Evolutionary conservation across 2,329 filamentous ascomycete species (phyloP).

Genomic region (Cladobotryum mycophilum): DNA sequence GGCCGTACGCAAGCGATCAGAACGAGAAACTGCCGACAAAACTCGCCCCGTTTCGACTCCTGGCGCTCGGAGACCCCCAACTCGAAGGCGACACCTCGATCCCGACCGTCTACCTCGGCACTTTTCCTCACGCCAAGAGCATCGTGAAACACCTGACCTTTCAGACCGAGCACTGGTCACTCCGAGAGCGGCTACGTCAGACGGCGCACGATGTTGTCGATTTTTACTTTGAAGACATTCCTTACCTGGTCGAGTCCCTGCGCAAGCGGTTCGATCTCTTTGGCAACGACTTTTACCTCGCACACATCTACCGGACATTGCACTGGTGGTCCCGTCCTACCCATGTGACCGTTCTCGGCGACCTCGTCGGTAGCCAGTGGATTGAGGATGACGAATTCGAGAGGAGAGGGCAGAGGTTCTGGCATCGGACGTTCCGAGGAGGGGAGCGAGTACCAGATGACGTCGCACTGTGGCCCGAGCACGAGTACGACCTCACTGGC

Average conservation of each 20-base stretch:
- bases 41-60: constrained; percentile 72
- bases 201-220: constrained; percentile 54
- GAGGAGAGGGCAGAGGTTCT: constrained; percentile 65
- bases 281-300: constrained; percentile 92
- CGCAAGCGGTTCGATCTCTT: constrained; percentile 82
- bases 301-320: constrained; percentile 81
- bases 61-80: constrained; percentile 86
- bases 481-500: constrained; percentile 45
- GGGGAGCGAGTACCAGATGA: constrained; percentile 57
- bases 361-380: constrained; percentile 94
- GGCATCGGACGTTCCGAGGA: constrained; percentile 71
- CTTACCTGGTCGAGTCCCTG: constrained; percentile 56
- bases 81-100: constrained; percentile 88
- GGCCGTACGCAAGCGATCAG: constrained; percentile 25
- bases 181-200: constrained; percentile 47
- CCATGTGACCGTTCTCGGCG: constrained; percentile 82
- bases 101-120: constrained; percentile 47
- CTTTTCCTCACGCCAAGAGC: constrained; percentile 48
- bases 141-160: constrained; percentile 43
- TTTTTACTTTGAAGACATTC: constrained; percentile 61
- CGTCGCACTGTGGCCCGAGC: constrained; percentile 40
- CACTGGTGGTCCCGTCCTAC: constrained; percentile 81
- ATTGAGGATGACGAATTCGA: constrained; percentile 80
- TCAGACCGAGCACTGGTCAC: constrained; percentile 36
- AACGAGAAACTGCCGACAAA: constrained; percentile 20